Conservation (phyloP, 2,329 filamentous ascomycete species). For the Fusarium sp. region DNA sequence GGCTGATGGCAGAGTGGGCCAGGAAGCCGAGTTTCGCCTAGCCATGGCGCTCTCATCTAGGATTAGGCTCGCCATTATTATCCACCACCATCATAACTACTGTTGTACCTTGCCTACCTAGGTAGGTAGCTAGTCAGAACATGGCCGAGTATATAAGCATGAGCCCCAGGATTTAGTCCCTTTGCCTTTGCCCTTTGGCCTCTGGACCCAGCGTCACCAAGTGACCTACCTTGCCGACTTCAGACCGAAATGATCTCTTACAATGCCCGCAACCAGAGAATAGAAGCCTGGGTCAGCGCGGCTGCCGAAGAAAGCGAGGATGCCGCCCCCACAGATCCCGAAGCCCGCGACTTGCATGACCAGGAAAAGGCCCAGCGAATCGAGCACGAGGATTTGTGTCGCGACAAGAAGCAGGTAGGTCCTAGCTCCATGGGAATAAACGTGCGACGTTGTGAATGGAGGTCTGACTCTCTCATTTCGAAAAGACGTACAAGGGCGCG, state of each 20-base stretch:
- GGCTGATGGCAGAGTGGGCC: slow-evolving; percentile 38
- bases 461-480: slow-evolving; percentile 8
- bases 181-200: slow-evolving; percentile 15
- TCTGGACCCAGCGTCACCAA: slow-evolving; percentile 35
- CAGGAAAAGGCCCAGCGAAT: slow-evolving; percentile 45
- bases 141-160: slow-evolving; percentile 40
- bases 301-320: slow-evolving; percentile 39
- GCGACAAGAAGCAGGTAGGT: slow-evolving; percentile 43
- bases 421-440: background rate
- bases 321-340: slow-evolving; percentile 36
- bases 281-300: slow-evolving; percentile 39
- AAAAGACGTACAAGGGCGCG: slow-evolving; percentile 42
- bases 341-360: slow-evolving; percentile 42
- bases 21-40: slow-evolving; percentile 32
- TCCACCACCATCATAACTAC: slow-evolving; percentile 19
- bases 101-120: background rate
- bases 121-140: background rate
- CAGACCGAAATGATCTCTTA: slow-evolving; percentile 39
- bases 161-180: slow-evolving; percentile 24
- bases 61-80: slow-evolving; percentile 36
- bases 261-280: slow-evolving; percentile 39
- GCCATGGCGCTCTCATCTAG: slow-evolving; percentile 31
- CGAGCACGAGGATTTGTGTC: slow-evolving; percentile 43
- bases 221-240: slow-evolving; percentile 28
- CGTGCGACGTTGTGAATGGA: background rate